Evolutionary conservation across 2,329 filamentous ascomycete genomes (phyloP).

Genomic region (Pseudogymnoascus sp.): DNA sequence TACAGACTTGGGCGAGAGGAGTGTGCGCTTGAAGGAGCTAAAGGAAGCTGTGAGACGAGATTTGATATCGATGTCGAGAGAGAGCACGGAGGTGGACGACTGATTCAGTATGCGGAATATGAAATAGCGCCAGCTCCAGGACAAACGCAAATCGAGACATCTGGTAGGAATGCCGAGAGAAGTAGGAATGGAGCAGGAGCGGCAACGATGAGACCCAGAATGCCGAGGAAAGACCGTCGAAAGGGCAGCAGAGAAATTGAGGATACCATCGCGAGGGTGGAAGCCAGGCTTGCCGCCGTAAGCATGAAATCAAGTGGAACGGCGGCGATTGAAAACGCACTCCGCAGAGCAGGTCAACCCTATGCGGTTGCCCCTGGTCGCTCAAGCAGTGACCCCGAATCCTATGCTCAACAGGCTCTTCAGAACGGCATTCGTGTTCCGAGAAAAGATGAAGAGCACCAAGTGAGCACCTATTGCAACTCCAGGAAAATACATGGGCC

Average conservation of each 20-base stretch:
- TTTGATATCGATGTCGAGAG: slow-evolving; percentile 2
- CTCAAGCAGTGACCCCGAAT: background rate
- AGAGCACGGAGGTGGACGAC: background rate
- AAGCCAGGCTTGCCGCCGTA: background rate
- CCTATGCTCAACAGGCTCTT: background rate
- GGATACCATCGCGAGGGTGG: background rate
- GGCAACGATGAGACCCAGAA: background rate
- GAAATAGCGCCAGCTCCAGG: background rate
- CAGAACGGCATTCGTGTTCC: slow-evolving; percentile 10
- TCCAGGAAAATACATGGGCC: background rate
- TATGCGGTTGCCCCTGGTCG: background rate
- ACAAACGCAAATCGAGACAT: background rate
- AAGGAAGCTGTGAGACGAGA: background rate
- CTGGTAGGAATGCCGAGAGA: background rate
- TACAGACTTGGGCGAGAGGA: background rate
- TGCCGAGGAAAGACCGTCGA: background rate
- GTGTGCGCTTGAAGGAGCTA: background rate
- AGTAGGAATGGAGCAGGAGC: background rate
- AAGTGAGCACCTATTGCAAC: background rate
- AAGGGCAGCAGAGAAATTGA: slow-evolving; percentile 6
- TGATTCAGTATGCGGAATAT: background rate
- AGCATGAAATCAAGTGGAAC: background rate
- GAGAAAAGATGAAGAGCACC: slow-evolving; percentile 22
- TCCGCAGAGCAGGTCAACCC: background rate
- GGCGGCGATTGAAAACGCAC: background rate